These are phyloP conservation scores for Heterobasidion occidentale DNA, from an alignment of 1,284 basidiomycete species.

Conservation along the genomic window DNA sequence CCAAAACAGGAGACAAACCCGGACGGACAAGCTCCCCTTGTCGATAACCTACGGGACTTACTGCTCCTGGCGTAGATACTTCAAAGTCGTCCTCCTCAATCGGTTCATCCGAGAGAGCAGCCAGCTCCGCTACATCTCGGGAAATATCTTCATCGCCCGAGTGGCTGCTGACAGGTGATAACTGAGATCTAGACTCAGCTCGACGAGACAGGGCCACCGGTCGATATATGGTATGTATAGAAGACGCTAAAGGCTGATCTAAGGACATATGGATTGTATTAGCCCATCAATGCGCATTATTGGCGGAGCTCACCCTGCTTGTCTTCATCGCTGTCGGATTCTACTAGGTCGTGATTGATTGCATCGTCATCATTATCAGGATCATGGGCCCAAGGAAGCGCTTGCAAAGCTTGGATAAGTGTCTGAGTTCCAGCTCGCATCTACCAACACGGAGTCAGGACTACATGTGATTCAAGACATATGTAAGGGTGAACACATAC, in stretches of 20 bases:
- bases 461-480: background rate
- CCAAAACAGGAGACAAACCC: conserved; percentile 7
- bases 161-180: conserved; percentile 11
- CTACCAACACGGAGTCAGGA: conserved; percentile 18
- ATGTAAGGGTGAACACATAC: conserved; percentile 26
- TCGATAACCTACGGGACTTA: conserved; percentile 16
- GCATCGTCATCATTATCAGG: conserved; percentile 61
- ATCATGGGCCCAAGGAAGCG: conserved; percentile 66
- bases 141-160: conserved; percentile 18
- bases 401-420: conserved; percentile 77
- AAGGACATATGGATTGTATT: background rate
- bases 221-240: conserved; percentile 80
- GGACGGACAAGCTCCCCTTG: conserved; percentile 6
- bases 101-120: conserved; percentile 39
- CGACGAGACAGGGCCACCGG: conserved; percentile 64
- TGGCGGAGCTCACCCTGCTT: conserved; percentile 23
- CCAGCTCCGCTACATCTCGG: conserved; percentile 19
- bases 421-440: conserved; percentile 80
- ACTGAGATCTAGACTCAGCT: conserved; percentile 25
- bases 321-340: conserved; percentile 58
- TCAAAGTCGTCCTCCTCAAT: conserved; percentile 49
- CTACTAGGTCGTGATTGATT: conserved; percentile 32
- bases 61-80: conserved; percentile 31
- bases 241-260: conserved; percentile 55
- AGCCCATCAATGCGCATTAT: background rate